Base-by-base conservation (phyloP, 1,284 basidiomycete genomes). In the Leccinum solheimii region DNA sequence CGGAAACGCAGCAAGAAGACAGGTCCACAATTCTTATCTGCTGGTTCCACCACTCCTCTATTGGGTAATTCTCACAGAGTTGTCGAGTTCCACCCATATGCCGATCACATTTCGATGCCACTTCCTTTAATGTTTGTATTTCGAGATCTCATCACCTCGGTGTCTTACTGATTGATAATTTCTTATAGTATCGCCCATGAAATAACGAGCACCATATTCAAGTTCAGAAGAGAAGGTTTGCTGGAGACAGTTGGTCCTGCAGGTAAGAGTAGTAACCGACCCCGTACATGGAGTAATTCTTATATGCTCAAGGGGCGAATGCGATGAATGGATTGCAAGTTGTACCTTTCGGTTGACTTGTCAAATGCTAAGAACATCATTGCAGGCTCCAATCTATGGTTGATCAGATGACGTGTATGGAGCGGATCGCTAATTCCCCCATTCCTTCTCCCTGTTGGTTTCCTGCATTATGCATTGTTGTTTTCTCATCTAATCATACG, bases 171-270 rank as follows among this genome's bases (percentile, higher is more conserved):
- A 57, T 10, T 36, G 57, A 5, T 1, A 32, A 40, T 51, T 55
- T 23, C 30, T 36, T 52, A 68, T 68, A 91, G 87, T 30, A 89
- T 95, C 63, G 88, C 90, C 2, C 90, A 94, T 75, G 91, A 95
- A 72, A 80, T 95, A 52, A 82, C 83, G 23, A 78, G 86, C 53
- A 72, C 81, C 10, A 75, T 95, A 30, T 94, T 92, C 75, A 79
- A 78, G 56, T 95, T 94, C 75, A 85, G 86, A 69, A 80, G 87
- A 43, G 86, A 91, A 69, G 93, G 93, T 1, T 87, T 86, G 61
- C 72, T 95, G 56, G 93, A 95, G 72, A 89, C 89, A 16, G 85
- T 95, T 64, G 94, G 93, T 32, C 93, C 92, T 10, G 92, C 93
- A 55, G 84, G 91, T 85, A 71, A 75, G 80, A 56, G 4, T 9